Evolutionary conservation across 805 yeast genomes (phyloP).

Genomic region (Danielia oregonensis): DNA sequence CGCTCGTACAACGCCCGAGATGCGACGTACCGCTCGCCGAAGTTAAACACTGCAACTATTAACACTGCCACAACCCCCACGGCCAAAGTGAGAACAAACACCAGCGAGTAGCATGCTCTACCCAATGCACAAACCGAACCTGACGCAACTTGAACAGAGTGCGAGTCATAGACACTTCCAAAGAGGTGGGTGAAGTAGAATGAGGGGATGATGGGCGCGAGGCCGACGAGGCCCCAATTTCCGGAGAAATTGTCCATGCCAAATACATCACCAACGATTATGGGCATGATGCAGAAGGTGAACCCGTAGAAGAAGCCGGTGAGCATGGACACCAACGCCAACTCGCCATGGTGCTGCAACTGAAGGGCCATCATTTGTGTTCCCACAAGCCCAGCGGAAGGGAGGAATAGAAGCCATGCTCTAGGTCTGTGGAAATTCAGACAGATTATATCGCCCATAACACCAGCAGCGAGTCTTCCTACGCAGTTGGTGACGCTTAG

Average conservation of each 20-base stretch:
- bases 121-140: constrained; percentile 29
- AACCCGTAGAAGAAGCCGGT: constrained; percentile 73
- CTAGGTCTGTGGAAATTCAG: constrained; percentile 45
- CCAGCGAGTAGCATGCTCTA: constrained; percentile 31
- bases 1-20: constrained; percentile 2
- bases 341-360: constrained; percentile 26
- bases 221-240: constrained; percentile 69
- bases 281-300: constrained; percentile 68
- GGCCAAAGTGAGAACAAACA: constrained; percentile 36
- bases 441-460: constrained; percentile 57
- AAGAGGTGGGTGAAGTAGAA: constrained; percentile 57
- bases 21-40: constrained; percentile 1
- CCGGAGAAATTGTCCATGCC: constrained; percentile 65
- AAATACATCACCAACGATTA: constrained; percentile 70
- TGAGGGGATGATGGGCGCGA: constrained; percentile 64
- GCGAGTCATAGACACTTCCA: constrained; percentile 59
- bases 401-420: constrained; percentile 51
- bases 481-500: constrained; percentile 63
- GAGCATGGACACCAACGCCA: constrained; percentile 52
- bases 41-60: constrained; percentile 14
- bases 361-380: constrained; percentile 50
- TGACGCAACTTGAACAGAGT: constrained; percentile 18
- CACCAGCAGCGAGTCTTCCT: constrained; percentile 64
- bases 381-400: constrained; percentile 43
- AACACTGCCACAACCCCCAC: constrained; percentile 27